phyloP scores from a whole-genome alignment of 169 alveolate genomes.

The Babesia sp. region DNA sequence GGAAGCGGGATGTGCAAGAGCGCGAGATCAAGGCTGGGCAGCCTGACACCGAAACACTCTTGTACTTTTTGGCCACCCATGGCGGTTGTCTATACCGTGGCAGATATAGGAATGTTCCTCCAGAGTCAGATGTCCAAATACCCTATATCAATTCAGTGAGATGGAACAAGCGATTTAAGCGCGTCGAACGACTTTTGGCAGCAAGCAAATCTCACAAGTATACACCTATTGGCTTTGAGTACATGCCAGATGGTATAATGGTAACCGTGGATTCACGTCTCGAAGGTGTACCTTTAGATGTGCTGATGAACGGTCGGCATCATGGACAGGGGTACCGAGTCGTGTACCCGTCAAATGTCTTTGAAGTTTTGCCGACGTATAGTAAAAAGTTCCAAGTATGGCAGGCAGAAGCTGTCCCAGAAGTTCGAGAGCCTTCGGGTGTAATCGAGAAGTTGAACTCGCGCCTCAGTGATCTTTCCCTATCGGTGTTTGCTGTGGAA shows the following conservation, averaged over 20 bases:
- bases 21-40: slow-evolving; percentile 41
- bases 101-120: slow-evolving; percentile 18
- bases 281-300: slow-evolving; percentile 17
- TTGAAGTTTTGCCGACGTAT: slow-evolving; percentile 47
- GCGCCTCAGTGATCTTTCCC: neutral
- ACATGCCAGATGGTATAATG: neutral
- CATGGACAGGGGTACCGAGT: neutral
- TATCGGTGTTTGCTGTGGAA: neutral
- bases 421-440: neutral
- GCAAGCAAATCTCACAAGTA: slow-evolving; percentile 15
- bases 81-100: slow-evolving; percentile 66
- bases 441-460: neutral
- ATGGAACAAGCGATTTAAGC: slow-evolving; percentile 61
- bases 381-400: slow-evolving; percentile 29
- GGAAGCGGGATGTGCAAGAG: slow-evolving; percentile 48
- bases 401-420: slow-evolving; percentile 24
- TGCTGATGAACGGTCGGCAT: neutral
- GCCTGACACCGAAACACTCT: slow-evolving; percentile 38
- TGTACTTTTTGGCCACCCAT: slow-evolving; percentile 40
- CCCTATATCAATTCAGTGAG: slow-evolving; percentile 49
- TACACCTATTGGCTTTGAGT: slow-evolving; percentile 1
- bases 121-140: slow-evolving; percentile 24
- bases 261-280: neutral
- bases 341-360: slow-evolving; percentile 12
- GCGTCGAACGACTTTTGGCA: slow-evolving; percentile 41